phyloP scores from a whole-genome alignment of 1,284 basidiomycete species.

The Fomitopsis pinicola region DNA sequence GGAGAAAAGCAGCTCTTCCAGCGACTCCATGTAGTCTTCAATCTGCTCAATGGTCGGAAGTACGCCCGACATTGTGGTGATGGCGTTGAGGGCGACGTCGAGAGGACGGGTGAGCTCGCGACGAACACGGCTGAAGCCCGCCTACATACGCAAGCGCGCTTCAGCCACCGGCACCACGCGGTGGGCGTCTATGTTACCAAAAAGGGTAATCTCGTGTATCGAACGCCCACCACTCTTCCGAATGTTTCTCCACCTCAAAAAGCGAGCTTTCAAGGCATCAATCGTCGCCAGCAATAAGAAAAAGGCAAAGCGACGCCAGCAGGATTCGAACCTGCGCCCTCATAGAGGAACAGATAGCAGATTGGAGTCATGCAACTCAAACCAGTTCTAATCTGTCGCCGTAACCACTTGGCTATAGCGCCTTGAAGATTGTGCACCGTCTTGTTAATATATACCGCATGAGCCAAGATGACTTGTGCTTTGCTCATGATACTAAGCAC shows the following conservation, averaged over 20 bases:
- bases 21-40: conserved; percentile 63
- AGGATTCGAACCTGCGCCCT: conserved; percentile 72
- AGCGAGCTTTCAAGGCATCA: background rate
- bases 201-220: background rate
- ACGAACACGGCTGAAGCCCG: background rate
- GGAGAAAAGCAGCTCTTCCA: conserved; percentile 60
- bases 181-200: background rate
- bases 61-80: conserved; percentile 16
- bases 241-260: background rate
- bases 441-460: background rate
- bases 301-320: conserved; percentile 47
- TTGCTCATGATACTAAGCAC: too few relatives aligned
- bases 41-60: conserved; percentile 56
- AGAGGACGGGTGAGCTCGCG: background rate
- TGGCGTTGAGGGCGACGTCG: background rate
- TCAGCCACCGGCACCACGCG: background rate
- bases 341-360: conserved; percentile 46
- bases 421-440: too few relatives aligned
- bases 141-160: background rate
- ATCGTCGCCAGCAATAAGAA: background rate
- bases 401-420: conserved; percentile 56
- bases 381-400: conserved; percentile 52
- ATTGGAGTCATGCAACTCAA: background rate
- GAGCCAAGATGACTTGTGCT: too few relatives aligned
- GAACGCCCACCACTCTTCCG: background rate